phyloP scores from a whole-genome alignment of 139 green algal genomes.

The Picochlorum sp. region DNA sequence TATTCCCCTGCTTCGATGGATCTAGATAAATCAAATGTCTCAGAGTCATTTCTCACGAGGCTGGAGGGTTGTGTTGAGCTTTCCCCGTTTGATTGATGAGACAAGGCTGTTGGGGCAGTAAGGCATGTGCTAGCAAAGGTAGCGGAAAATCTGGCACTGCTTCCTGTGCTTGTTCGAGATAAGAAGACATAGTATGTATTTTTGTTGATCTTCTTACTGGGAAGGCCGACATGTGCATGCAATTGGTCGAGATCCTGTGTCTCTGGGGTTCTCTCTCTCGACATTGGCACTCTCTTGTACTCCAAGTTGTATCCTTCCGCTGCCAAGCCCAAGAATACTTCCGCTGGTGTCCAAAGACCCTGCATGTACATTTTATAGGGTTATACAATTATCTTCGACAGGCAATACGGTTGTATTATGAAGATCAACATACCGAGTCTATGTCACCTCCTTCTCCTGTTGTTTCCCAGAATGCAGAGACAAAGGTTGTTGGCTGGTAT shows the following conservation, averaged over 20 bases:
- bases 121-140: constrained; percentile 25
- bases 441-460: constrained; percentile 32
- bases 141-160: constrained; percentile 50
- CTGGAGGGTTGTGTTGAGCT: no score
- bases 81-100: constrained; percentile 23
- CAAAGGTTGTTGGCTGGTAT: constrained; percentile 19
- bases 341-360: constrained; percentile 29
- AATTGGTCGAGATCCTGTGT: constrained; percentile 66
- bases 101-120: not conserved
- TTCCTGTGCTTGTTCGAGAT: constrained; percentile 58
- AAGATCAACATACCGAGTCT: constrained; percentile 11
- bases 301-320: constrained; percentile 52
- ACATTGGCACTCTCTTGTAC: constrained; percentile 75
- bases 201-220: constrained; percentile 17
- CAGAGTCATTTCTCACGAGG: constrained; percentile 9
- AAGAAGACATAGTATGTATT: constrained; percentile 59
- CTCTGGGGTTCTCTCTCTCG: constrained; percentile 71
- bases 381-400: not conserved
- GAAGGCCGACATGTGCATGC: constrained; percentile 37
- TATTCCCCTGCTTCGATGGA: constrained; percentile 55
- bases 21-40: constrained; percentile 20
- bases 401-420: not conserved
- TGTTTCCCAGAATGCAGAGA: constrained; percentile 41
- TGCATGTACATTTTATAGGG: not conserved
- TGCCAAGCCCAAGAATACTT: constrained; percentile 49